Evolutionary conservation across 192 early-diverging fungal genomes (phyloP).

Genomic region (Backusella westeae): DNA sequence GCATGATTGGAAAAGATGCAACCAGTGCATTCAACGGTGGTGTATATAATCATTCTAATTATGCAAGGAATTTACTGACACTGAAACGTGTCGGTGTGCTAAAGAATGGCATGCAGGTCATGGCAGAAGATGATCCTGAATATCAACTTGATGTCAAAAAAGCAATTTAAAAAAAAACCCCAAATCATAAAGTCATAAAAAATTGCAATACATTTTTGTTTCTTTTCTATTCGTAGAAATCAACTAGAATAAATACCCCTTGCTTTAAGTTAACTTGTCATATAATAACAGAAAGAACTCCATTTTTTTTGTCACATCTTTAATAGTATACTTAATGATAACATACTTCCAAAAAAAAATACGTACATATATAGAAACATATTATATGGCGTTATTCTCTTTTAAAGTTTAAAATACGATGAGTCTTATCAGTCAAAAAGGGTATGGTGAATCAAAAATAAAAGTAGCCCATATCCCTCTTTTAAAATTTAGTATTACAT

Average conservation of each 20-base stretch:
- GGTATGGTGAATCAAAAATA: background rate
- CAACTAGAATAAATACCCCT: background rate
- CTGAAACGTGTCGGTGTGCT: conserved; percentile 68
- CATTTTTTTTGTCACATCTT: background rate
- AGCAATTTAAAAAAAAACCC: background rate
- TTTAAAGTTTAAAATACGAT: background rate
- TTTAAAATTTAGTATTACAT: background rate
- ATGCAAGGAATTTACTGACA: conserved; percentile 79
- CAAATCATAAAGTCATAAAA: background rate
- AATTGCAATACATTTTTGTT: background rate
- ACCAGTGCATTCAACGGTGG: conserved; percentile 90
- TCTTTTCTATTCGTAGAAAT: background rate
- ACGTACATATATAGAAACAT: background rate
- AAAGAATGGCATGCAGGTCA: conserved; percentile 44
- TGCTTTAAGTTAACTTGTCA: background rate
- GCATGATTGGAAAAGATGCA: conserved; percentile 80
- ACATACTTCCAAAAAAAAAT: background rate
- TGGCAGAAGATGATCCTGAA: conserved; percentile 1
- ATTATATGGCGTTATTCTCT: background rate
- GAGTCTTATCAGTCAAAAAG: background rate
- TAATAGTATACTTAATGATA: background rate
- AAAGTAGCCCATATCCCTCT: background rate
- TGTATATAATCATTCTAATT: conserved; percentile 90
- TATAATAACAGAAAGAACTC: background rate
- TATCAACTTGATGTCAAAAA: background rate